phyloP scores from a whole-genome alignment of 1,284 basidiomycete species.

The Boletellus deceptivus region DNA sequence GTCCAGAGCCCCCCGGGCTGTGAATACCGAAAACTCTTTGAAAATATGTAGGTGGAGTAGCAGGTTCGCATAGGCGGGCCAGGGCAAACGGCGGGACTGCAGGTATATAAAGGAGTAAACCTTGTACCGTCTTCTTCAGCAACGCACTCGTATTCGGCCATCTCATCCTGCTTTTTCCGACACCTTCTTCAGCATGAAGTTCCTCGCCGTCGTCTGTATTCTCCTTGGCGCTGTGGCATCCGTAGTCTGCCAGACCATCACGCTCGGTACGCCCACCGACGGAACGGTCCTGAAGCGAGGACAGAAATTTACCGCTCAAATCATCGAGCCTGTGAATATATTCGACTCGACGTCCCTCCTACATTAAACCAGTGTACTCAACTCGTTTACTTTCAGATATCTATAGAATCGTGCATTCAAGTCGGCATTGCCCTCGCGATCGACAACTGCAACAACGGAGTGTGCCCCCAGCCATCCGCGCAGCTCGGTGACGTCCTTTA shows the following conservation, averaged over 20 bases:
- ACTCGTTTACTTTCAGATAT: conserved; percentile 3
- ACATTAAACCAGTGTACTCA: too few relatives aligned
- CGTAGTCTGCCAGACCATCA: conserved; percentile 28
- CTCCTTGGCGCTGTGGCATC: conserved; percentile 6
- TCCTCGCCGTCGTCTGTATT: conserved; percentile 4
- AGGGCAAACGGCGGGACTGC: too few relatives aligned
- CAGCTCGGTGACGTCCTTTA: conserved; percentile 19
- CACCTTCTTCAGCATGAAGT: conserved; percentile 14
- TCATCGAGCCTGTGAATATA: conserved; percentile 14
- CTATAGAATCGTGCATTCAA: conserved; percentile 16
- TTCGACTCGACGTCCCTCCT: too few relatives aligned
- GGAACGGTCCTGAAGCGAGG: too few relatives aligned
- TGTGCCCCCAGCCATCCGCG: conserved; percentile 13
- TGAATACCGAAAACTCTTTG: too few relatives aligned
- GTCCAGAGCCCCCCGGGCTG: too few relatives aligned
- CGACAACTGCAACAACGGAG: conserved; percentile 10
- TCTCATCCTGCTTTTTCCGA: too few relatives aligned
- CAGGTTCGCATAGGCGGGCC: too few relatives aligned
- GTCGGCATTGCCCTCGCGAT: conserved; percentile 20
- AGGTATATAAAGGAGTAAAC: too few relatives aligned
- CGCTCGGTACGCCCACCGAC: conserved; percentile 12
- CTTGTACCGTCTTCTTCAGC: too few relatives aligned
- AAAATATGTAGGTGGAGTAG: too few relatives aligned
- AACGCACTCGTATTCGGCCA: too few relatives aligned
- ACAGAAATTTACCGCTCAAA: conserved; percentile 14